phyloP scores from a whole-genome alignment of 352 stramenopile species.

The Phytophthora agathidicida region DNA sequence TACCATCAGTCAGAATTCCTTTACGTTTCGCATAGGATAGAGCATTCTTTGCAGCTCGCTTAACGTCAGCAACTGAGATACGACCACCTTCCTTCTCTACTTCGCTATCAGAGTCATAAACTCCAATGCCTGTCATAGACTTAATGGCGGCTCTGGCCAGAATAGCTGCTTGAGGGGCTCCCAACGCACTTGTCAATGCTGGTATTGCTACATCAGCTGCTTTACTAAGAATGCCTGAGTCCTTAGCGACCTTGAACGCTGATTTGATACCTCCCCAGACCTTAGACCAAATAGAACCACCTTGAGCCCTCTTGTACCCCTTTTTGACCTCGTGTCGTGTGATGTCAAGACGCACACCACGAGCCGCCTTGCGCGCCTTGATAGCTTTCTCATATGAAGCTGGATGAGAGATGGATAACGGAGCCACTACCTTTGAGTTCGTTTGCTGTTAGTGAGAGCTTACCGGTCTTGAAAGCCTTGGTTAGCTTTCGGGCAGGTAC shows the following conservation, averaged over 20 bases:
- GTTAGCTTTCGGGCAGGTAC: not conserved
- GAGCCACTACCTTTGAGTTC: conserved; percentile 6
- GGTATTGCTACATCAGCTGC: not conserved
- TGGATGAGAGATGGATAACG: conserved; percentile 10
- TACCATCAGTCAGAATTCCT: conserved; percentile 8
- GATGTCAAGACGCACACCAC: conserved; percentile 4
- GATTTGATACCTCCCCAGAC: conserved; percentile 23
- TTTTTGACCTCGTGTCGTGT: conserved; percentile 4
- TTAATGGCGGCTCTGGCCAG: not conserved
- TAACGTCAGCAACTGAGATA: not conserved
- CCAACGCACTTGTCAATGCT: not conserved
- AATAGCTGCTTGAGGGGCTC: too few relatives aligned
- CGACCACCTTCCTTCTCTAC: not conserved
- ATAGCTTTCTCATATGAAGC: conserved; percentile 13
- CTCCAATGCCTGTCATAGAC: not conserved
- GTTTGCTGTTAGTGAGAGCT: not conserved
- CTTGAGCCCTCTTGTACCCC: conserved; percentile 7
- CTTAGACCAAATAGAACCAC: conserved; percentile 20
- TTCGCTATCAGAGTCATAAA: conserved; percentile 8
- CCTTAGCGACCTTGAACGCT: conserved; percentile 16
- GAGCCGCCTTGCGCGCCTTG: not conserved
- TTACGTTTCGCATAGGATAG: conserved; percentile 9
- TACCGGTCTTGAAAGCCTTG: conserved; percentile 10
- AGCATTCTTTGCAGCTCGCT: not conserved
- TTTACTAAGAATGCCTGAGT: not conserved